Evolutionary conservation across 352 stramenopile genomes (phyloP), one percentile per base, ranked within the genome.

Genomic region (Thraustochytrium striatum): DNA sequence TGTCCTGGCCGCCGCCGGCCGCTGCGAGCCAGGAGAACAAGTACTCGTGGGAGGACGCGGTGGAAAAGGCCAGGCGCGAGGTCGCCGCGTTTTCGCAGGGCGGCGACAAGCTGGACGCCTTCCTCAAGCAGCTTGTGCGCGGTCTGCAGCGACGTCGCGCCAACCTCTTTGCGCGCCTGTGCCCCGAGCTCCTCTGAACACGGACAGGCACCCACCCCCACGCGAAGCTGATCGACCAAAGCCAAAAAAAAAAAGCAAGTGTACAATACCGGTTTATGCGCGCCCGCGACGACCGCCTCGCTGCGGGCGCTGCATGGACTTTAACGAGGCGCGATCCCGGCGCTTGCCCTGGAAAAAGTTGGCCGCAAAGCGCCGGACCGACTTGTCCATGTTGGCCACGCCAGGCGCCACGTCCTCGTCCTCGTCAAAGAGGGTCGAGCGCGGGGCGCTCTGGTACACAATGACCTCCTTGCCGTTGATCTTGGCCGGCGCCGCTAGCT

Each of bases 401-500:
- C 36, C 65, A 35, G 58, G 33, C 8, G 21, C 33, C 13, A 47
- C 3, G 13, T 62, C 43, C 61, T 72, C 65, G 32, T 58, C 44
- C 16, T 75, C 62, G 38, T 61, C 52, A 32, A 75, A 75, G 13
- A 75, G 30, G 5, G 44, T 61, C 5, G 32, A 38, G 28, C 47
- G 65, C n/a, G 11, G 9, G 28, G 30, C 36, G 32, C 68, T 30
- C 50, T 75, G 65, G 5, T 75, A 75, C 38, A 62, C n/a, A 7
- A 38, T 61, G 9, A 75, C 65, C 47, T 75, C 65, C 32, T 61
- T 61, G 32, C 65, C 65, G 35, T 75, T 75, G 16, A 68, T 9
- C 35, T 30, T 62, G 25, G 44, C 68, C 3, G 65, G 58, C 30
- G 19, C 43, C 11, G 65, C 65, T 21, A 75, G 65, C 35, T 75